These are phyloP conservation scores for Saccharomyces jurei DNA, from an alignment of 805 yeast species.

Conservation along the genomic window DNA sequence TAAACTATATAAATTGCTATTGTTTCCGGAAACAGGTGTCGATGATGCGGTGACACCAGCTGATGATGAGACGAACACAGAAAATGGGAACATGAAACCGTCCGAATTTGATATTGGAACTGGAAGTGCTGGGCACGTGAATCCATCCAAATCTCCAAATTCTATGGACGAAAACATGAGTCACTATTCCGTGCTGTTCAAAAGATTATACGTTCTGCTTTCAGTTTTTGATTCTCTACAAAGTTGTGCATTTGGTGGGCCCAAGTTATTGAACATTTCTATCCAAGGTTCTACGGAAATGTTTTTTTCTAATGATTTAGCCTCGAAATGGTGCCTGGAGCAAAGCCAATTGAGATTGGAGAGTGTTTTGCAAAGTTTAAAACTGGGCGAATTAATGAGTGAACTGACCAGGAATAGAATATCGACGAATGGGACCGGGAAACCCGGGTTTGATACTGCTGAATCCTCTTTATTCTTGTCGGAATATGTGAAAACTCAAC, in stretches of 20 bases:
- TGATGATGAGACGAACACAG: slow-evolving; percentile 4
- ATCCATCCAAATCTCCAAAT: background rate
- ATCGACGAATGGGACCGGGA: slow-evolving; percentile 9
- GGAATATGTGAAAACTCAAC: background rate
- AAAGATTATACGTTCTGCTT: slow-evolving; percentile 41
- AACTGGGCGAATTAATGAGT: slow-evolving; percentile 21
- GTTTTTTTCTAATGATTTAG: slow-evolving; percentile 6
- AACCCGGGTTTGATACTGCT: background rate
- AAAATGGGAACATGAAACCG: slow-evolving; percentile 4
- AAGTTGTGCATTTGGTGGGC: slow-evolving; percentile 44
- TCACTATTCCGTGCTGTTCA: slow-evolving; percentile 30
- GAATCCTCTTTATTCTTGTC: background rate
- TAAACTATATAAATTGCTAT: slow-evolving; percentile 37
- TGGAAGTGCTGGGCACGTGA: background rate
- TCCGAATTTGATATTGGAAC: background rate
- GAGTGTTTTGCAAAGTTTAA: slow-evolving; percentile 19
- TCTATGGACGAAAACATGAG: slow-evolving; percentile 21
- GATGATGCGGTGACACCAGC: slow-evolving; percentile 5
- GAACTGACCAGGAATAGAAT: slow-evolving; percentile 20
- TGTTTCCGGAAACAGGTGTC: slow-evolving; percentile 14
- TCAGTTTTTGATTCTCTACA: slow-evolving; percentile 45
- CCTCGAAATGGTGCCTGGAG: slow-evolving; percentile 25
- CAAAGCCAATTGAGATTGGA: slow-evolving; percentile 15
- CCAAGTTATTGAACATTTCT: slow-evolving; percentile 28
- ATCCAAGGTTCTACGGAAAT: slow-evolving; percentile 13